These are phyloP conservation scores for Licmophora abbreviata DNA, from an alignment of 108 stramenopile species.

Conservation along the genomic window DNA sequence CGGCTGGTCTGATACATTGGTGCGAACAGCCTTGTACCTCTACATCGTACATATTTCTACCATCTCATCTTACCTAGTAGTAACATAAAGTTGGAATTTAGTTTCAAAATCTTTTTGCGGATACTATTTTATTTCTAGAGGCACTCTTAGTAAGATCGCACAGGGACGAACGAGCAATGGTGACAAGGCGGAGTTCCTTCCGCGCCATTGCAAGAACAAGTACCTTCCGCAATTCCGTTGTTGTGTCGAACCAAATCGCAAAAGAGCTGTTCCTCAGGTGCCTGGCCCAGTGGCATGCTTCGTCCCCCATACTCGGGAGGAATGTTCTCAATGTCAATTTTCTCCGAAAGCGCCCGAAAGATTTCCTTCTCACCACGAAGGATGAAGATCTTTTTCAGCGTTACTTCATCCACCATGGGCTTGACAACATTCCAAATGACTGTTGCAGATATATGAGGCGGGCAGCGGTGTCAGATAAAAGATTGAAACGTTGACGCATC, in stretches of 20 bases:
- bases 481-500: background rate
- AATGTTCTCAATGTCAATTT: conserved; percentile 55
- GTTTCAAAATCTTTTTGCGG: too few species aligned
- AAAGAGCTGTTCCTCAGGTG: conserved; percentile 44
- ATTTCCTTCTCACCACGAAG: conserved; percentile 36
- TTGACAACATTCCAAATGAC: conserved; percentile 66
- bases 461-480: background rate
- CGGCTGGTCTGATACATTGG: too few species aligned
- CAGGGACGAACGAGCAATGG: conserved; percentile 28
- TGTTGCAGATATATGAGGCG: conserved; percentile 26
- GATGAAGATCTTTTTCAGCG: conserved; percentile 49
- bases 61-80: too few species aligned
- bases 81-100: too few species aligned
- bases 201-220: conserved; percentile 19
- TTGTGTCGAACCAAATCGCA: conserved; percentile 43
- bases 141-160: conserved; percentile 24
- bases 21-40: too few species aligned
- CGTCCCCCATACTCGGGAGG: conserved; percentile 63
- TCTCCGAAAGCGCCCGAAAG: conserved; percentile 27
- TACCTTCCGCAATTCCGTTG: conserved; percentile 25
- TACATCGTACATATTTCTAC: too few species aligned
- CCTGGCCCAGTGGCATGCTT: conserved; percentile 46
- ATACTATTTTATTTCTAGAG: background rate
- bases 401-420: conserved; percentile 50
- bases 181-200: conserved; percentile 17